Evolutionary conservation across 805 yeast genomes (phyloP), one percentile per base, ranked within the genome.

Genomic region (Cyberlindnera lachancei): DNA sequence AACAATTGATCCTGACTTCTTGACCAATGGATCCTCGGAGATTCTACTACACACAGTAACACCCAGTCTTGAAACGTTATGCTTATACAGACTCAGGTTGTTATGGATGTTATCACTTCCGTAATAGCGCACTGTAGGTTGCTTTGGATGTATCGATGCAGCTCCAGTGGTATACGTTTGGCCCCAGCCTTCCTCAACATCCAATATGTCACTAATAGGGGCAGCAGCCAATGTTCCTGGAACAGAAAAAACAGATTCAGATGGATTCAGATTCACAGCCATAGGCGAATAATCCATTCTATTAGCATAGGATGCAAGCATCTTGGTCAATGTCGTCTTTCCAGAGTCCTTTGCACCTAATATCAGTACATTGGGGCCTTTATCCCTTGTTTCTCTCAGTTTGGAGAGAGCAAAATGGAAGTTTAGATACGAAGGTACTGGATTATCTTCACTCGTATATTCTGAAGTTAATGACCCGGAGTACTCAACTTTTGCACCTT

Each of bases 191-290:
- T 73, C 69, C 46, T 84, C 90, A 14, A 83, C 73, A 47, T 92
- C 95, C 22, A 88, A 63, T 24, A 76, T 61, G 48, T 85, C 95
- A 26, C 87, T 76, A 11, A 88, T 67, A 0, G 94, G 83, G 0
- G 94, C 79, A 0, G 95, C 95, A 0, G 87, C 68, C 5, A 92
- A 40, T 4, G 86, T 73, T 1, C 98, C 96, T 0, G 96, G 96
- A 8, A 82, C 64, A 1, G 83, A 60, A 43, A 78, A 77, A 2
- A 76, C 78, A 4, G 87, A 84, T 25, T 70, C 74, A 17, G 56
- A 53, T 3, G 97, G 94, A 50, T 88, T 83, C 34, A 88, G 55
- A 48, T 87, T 88, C 12, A 90, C 84, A 23, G 79, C 60, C 35
- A 87, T 47, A 2, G 96, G 96, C 32, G 70, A 61, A 18, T 63